These are phyloP conservation scores for Aspergillus sojae DNA, from an alignment of 2,329 filamentous ascomycete genomes.

Conservation along the genomic window DNA sequence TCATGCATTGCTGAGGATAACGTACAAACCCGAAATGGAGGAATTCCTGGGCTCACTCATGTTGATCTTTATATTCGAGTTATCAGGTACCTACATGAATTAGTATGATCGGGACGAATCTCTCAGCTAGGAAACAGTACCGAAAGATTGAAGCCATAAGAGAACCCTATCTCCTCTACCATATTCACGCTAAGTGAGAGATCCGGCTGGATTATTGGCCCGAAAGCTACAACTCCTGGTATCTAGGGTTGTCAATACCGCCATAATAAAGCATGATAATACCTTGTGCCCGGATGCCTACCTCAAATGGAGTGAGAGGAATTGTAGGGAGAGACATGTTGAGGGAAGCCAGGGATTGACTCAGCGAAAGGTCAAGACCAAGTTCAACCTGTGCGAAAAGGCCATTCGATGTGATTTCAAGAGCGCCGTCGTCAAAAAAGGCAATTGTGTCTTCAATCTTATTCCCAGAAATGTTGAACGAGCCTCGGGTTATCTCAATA, in stretches of 20 bases:
- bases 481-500: conserved; percentile 20
- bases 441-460: conserved; percentile 10
- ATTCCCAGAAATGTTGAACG: conserved; percentile 19
- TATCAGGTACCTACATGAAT: conserved; percentile 18
- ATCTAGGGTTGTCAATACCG: conserved; percentile 15
- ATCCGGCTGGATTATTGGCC: conserved; percentile 18
- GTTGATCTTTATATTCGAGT: conserved; percentile 20
- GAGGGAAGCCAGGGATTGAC: conserved; percentile 16
- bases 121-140: conserved; percentile 8
- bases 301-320: conserved; percentile 24
- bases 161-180: conserved; percentile 18
- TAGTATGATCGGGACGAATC: background rate
- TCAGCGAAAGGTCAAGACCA: conserved; percentile 16
- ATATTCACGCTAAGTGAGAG: conserved; percentile 15
- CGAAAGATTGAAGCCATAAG: conserved; percentile 24
- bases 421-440: conserved; percentile 23
- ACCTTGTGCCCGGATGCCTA: conserved; percentile 6
- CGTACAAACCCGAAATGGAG: conserved; percentile 37
- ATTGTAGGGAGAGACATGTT: conserved; percentile 21
- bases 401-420: conserved; percentile 19
- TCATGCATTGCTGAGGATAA: background rate
- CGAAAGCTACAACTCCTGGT: conserved; percentile 23
- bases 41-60: conserved; percentile 18
- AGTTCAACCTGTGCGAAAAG: conserved; percentile 25
- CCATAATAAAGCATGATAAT: background rate